Conservation (phyloP, 257 asterid species). For the Solanum pimpinellifolium region DNA sequence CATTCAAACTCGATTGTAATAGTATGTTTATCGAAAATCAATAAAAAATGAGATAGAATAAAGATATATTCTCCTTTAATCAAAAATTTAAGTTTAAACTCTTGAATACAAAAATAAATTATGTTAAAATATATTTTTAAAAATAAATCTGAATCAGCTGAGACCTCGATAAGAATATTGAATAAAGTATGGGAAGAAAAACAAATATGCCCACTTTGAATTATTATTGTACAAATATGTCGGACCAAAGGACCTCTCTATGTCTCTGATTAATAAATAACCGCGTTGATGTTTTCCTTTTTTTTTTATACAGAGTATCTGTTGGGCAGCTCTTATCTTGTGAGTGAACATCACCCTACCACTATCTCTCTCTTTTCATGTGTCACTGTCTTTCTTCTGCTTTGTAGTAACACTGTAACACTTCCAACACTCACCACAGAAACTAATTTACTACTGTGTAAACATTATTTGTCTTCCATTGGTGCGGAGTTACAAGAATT, state of each 20-base stretch:
- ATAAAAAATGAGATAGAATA: neutral
- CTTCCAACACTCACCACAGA: neutral
- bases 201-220: neutral
- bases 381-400: neutral
- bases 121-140: accelerated
- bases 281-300: neutral
- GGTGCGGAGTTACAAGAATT: neutral
- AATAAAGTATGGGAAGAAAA: neutral
- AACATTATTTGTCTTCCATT: neutral
- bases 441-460: neutral
- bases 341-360: neutral
- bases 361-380: neutral
- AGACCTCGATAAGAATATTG: neutral
- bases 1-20: neutral
- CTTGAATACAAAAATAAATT: no score
- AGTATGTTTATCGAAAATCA: neutral
- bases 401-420: neutral
- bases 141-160: no score
- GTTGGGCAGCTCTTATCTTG: neutral
- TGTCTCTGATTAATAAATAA: neutral
- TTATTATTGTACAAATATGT: neutral
- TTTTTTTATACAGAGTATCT: neutral
- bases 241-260: neutral
- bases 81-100: neutral
- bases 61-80: no score